Conservation (phyloP, 306 rosid genomes). For the Quercus aquifolioides region DNA sequence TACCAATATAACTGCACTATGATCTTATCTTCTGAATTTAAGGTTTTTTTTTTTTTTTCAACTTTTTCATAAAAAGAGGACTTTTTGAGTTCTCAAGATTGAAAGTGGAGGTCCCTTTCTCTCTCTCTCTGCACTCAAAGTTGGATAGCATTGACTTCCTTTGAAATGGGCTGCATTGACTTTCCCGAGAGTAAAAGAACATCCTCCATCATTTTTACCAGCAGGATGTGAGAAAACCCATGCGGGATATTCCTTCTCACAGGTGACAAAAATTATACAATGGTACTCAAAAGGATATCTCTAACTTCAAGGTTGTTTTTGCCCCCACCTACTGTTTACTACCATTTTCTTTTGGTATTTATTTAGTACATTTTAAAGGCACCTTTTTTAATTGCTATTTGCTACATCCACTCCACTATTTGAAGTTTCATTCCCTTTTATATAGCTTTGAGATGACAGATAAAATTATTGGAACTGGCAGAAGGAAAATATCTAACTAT, state of each 20-base stretch:
- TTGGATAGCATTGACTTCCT: conserved; percentile 18
- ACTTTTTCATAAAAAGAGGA: not conserved
- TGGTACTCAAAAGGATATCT: not conserved
- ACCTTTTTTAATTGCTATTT: not conserved
- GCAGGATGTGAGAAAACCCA: conserved; percentile 29
- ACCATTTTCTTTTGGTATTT: no score
- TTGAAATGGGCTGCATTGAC: conserved; percentile 30
- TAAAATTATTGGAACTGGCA: not conserved
- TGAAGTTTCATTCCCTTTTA: not conserved
- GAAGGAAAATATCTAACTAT: not conserved
- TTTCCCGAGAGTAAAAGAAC: conserved; percentile 7
- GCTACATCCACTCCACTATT: not conserved
- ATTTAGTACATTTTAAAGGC: no score
- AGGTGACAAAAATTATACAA: not conserved
- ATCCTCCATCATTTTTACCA: not conserved
- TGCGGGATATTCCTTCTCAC: conserved; percentile 23
- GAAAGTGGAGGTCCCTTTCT: not conserved
- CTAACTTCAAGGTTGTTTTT: conserved; percentile 1
- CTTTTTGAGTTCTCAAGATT: not conserved
- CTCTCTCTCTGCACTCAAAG: not conserved
- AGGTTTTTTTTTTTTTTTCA: not conserved
- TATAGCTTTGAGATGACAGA: not conserved
- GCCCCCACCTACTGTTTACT: not conserved
- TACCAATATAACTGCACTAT: not conserved
- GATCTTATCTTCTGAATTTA: not conserved